Evolutionary conservation across 2,329 filamentous ascomycete genomes (phyloP).

Genomic region (Anthostomella pinea): DNA sequence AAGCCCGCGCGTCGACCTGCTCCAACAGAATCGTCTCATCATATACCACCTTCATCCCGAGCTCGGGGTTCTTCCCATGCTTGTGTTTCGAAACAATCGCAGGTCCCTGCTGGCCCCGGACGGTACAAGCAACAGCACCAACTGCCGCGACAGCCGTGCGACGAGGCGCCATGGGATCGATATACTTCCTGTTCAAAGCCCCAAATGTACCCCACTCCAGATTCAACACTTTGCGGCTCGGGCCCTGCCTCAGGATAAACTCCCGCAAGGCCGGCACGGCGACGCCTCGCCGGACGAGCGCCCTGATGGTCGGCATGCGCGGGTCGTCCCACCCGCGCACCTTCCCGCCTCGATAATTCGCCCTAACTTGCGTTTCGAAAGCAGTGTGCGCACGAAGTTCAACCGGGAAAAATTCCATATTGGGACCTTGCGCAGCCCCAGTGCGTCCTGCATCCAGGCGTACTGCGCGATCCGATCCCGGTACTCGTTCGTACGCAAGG

Average conservation of each 20-base stretch:
- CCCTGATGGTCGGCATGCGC: slow-evolving; percentile 75
- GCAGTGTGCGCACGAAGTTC: slow-evolving; percentile 74
- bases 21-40: slow-evolving; percentile 72
- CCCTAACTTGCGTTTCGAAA: slow-evolving; percentile 79
- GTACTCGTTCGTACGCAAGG: slow-evolving; percentile 77
- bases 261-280: slow-evolving; percentile 71
- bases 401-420: slow-evolving; percentile 80
- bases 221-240: slow-evolving; percentile 73
- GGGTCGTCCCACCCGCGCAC: slow-evolving; percentile 82
- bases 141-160: slow-evolving; percentile 67
- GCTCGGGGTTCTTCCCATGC: slow-evolving; percentile 78
- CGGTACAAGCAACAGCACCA: slow-evolving; percentile 63
- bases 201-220: slow-evolving; percentile 75
- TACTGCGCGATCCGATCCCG: slow-evolving; percentile 80
- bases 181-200: slow-evolving; percentile 72
- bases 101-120: slow-evolving; percentile 64
- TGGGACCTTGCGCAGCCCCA: slow-evolving; percentile 68
- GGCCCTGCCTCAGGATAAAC: slow-evolving; percentile 78
- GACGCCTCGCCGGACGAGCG: slow-evolving; percentile 71
- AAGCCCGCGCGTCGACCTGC: slow-evolving; percentile 75
- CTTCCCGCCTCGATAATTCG: slow-evolving; percentile 71
- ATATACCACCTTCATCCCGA: slow-evolving; percentile 75
- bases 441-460: slow-evolving; percentile 72
- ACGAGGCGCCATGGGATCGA: slow-evolving; percentile 68
- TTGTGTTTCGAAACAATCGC: slow-evolving; percentile 67